Evolutionary conservation across 1,139 yeast genomes (phyloP).

Genomic region (Protomyces arabidopsidicola): DNA sequence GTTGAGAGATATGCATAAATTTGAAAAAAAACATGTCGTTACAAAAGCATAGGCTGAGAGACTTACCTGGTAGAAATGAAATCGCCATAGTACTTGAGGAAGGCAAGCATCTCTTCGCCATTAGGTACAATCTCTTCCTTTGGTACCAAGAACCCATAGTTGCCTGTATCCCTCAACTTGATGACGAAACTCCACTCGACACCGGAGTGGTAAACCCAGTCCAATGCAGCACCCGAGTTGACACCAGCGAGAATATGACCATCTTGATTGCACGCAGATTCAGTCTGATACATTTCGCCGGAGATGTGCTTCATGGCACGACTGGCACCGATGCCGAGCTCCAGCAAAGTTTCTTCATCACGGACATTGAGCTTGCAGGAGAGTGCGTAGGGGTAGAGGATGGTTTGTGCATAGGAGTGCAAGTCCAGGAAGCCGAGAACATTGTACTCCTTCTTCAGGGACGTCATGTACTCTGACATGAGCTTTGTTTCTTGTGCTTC

Average conservation of each 20-base stretch:
- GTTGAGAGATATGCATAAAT: too few species aligned
- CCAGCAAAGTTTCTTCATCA: conserved; percentile 74
- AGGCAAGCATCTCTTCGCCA: conserved; percentile 65
- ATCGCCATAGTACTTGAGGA: conserved; percentile 63
- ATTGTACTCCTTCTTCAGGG: conserved; percentile 47
- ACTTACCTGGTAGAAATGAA: conserved; percentile 44
- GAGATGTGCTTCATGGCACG: conserved; percentile 61
- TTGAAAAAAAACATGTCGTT: background rate
- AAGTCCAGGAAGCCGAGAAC: conserved; percentile 74
- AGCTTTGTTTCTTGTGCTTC: conserved; percentile 69
- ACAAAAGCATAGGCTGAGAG: background rate
- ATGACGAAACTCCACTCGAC: conserved; percentile 78
- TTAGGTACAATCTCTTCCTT: conserved; percentile 65
- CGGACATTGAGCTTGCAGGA: conserved; percentile 69
- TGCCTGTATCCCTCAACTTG: conserved; percentile 76
- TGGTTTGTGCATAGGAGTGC: conserved; percentile 71
- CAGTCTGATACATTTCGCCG: conserved; percentile 62
- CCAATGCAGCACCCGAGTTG: conserved; percentile 78
- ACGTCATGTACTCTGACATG: conserved; percentile 57
- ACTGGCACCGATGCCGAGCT: conserved; percentile 73
- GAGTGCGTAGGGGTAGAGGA: conserved; percentile 76
- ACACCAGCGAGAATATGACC: conserved; percentile 50
- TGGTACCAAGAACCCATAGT: conserved; percentile 78
- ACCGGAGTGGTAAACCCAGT: conserved; percentile 71
- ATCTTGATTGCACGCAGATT: conserved; percentile 62